Evolutionary conservation across 2,329 filamentous ascomycete genomes (phyloP), one percentile per base, ranked within the genome.

Genomic region (Nannizzia gypsea): DNA sequence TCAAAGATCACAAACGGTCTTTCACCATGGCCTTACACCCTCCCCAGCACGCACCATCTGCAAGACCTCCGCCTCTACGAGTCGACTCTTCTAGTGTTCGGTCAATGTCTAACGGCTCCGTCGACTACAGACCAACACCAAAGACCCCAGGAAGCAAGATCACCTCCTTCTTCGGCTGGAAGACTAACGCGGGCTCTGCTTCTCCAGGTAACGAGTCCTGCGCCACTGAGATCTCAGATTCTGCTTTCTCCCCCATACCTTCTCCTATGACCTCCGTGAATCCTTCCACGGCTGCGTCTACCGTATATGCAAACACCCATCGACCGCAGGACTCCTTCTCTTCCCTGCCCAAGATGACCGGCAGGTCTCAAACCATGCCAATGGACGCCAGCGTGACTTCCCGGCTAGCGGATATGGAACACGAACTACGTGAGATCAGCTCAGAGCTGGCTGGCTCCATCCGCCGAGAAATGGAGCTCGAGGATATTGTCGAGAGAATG

Each of bases 401-500:
- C 66, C 71, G 90, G 72, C 81, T 95, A 68, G 84, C 90, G 71
- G 90, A 95, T 71, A 86, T 99, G 78, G 93, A 99, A 78, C 88
- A 90, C 71, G 93, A 99, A 78, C 75, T 99, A 66, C 89, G 89
- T 67, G 88, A 92, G 73, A 92, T 99, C 75, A 95, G 90, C 77
- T 83, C 86, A 62, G 93, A 99, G 79, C 79, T 99, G 71, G 93
- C 93, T 36, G 83, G 85, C 66, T 97, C 93, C 28, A 97, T 99
- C 69, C 85, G 89, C 67, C 84, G 93, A 63, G 93, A 99, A 77
- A 92, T 99, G 83, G 93, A 99, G 67, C 76, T 99, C 34, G 93
- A 99, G 73, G 93, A 99, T 72, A 80, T 97, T 54, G 86, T 97
- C 0, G 93, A 99, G 65, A 81, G 88, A 61, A 77, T 95, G 66